Evolutionary conservation across 2,329 filamentous ascomycete species (phyloP).

Genomic region (Aspergillus ibericus): DNA sequence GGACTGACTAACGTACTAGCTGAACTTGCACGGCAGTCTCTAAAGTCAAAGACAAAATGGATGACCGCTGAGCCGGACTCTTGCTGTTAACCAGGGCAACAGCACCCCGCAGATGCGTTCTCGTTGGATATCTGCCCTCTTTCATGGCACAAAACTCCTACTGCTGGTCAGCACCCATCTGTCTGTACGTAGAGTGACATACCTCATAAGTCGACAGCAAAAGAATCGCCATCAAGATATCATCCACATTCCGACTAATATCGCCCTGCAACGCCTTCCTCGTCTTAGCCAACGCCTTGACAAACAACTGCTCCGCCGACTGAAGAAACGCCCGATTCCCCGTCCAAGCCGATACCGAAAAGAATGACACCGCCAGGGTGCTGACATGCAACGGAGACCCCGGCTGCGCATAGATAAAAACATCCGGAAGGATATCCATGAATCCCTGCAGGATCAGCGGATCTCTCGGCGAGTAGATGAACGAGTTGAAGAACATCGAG

Average conservation of each 20-base stretch:
- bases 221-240: conserved; percentile 27
- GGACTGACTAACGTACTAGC: conserved; percentile 20
- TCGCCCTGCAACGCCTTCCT: conserved; percentile 22
- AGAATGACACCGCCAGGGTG: conserved; percentile 29
- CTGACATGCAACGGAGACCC: conserved; percentile 26
- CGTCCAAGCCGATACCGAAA: conserved; percentile 32
- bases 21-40: conserved; percentile 26
- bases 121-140: conserved; percentile 21
- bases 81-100: conserved; percentile 29
- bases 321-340: conserved; percentile 24
- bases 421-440: conserved; percentile 29
- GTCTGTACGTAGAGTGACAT: not conserved
- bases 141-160: conserved; percentile 30
- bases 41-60: conserved; percentile 17
- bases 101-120: conserved; percentile 30
- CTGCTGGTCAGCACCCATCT: too few relatives aligned
- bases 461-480: conserved; percentile 28
- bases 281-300: conserved; percentile 25
- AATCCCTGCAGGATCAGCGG: conserved; percentile 27
- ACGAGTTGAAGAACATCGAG: conserved; percentile 32
- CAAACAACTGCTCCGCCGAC: conserved; percentile 25
- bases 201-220: conserved; percentile 32
- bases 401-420: conserved; percentile 19
- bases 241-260: conserved; percentile 21
- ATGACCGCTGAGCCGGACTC: conserved; percentile 15